Base-by-base conservation (phyloP, 164 flowering plant genomes). In the Piper betle region DNA sequence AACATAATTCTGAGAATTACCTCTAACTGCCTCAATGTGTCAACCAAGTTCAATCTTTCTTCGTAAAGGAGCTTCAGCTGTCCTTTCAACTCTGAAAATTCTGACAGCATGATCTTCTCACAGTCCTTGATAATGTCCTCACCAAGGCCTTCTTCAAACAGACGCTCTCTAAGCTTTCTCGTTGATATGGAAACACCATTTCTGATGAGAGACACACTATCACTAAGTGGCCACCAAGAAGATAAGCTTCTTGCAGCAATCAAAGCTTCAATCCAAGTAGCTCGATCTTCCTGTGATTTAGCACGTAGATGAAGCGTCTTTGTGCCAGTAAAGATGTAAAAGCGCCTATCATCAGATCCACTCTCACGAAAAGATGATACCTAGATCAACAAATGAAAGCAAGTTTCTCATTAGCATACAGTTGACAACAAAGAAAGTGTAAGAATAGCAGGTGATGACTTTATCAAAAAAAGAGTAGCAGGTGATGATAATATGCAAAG, bases 281-380 rank as follows among this genome's bases (percentile, higher is more conserved):
- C 83, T 17, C 96, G 74, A 62, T 91, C 98, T 53, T 73, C 72
- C 67, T 69, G 80, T 16, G 87, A 78, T 62, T 70, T 77, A 40
- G 94, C 83, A 72, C 94, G 81, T 65, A 91, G 68, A 76, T 91
- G 91, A 71, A 91, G 90, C 4, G 97, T 86, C 74, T 91, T 91
- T 38, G 94, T 91, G 9, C 91, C 94, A 38, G 96, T 91, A 67
- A 86, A 91, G 72, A 91, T 81, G 78, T 91, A 91, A 59, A 91
- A 91, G 57, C 84, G 68, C 64, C 81, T 72, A 52, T 85, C 84
- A 58, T 88, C 96, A 0, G 96, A 85, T 65, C 69, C 88, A 78
- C 98, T 91, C 77, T 85, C 96, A 13, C 98, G 83, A 67, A 84
- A 91, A 5, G 92, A 85, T 33, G 86, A 85, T 59, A 84, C 72